Evolutionary conservation across 768 basidiomycete genomes (phyloP).

Genomic region (Termitomyces sp.): DNA sequence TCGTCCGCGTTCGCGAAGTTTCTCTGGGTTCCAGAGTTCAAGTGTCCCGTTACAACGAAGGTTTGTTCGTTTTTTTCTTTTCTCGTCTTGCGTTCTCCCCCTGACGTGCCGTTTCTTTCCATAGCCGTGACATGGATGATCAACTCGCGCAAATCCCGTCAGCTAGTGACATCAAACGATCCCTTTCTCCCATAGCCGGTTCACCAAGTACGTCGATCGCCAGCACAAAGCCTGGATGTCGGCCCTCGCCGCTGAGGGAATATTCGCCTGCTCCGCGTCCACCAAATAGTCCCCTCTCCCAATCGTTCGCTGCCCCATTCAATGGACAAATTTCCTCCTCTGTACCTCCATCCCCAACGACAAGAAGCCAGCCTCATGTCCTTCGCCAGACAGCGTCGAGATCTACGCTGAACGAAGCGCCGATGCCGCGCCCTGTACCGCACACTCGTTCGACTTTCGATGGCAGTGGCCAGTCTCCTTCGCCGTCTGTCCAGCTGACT

Average conservation of each 20-base stretch:
- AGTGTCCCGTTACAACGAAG: slow-evolving; percentile 24
- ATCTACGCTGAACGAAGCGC: slow-evolving; percentile 18
- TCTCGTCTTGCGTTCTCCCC: not conserved
- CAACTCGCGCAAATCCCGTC: slow-evolving; percentile 19
- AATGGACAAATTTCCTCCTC: slow-evolving; percentile 5
- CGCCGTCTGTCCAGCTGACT: not conserved
- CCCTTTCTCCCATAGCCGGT: slow-evolving; percentile 18
- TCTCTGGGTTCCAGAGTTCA: slow-evolving; percentile 62
- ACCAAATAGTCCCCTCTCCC: slow-evolving; percentile 35
- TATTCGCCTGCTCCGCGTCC: slow-evolving; percentile 19
- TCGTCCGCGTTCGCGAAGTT: slow-evolving; percentile 73
- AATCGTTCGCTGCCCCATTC: slow-evolving; percentile 16
- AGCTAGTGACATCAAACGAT: slow-evolving; percentile 21
- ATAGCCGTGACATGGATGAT: slow-evolving; percentile 26
- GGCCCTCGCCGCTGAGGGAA: slow-evolving; percentile 17
- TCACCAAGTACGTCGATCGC: slow-evolving; percentile 17
- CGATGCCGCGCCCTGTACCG: slow-evolving; percentile 1
- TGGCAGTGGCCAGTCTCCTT: slow-evolving; percentile 1
- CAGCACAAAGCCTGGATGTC: slow-evolving; percentile 11
- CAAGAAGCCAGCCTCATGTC: slow-evolving; percentile 20
- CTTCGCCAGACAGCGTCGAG: slow-evolving; percentile 26
- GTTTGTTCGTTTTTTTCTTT: slow-evolving; percentile 19
- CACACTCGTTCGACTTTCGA: slow-evolving; percentile 8
- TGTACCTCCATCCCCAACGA: slow-evolving; percentile 20
- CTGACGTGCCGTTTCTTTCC: not conserved